Evolutionary conservation across 805 yeast genomes (phyloP).

Genomic region (Tetrapisispora arboricola): DNA sequence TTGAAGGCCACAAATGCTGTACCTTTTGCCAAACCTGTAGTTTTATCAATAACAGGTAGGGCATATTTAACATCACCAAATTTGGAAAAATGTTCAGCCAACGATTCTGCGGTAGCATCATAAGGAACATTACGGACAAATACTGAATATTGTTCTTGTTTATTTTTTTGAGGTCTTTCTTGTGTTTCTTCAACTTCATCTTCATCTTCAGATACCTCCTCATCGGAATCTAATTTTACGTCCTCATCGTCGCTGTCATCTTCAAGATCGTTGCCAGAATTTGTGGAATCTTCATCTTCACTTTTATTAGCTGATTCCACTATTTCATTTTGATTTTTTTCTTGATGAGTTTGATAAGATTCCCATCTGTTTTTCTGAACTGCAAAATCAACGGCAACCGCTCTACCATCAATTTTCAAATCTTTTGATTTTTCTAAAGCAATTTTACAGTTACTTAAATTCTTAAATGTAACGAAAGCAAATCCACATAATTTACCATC

Average conservation of each 20-base stretch:
- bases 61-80: slow-evolving; percentile 91
- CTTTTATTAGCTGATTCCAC: slow-evolving; percentile 24
- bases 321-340: slow-evolving; percentile 24
- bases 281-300: slow-evolving; percentile 19
- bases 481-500: slow-evolving; percentile 91
- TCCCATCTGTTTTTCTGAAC: slow-evolving; percentile 83
- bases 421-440: slow-evolving; percentile 72
- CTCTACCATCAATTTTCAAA: slow-evolving; percentile 76
- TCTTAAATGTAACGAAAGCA: slow-evolving; percentile 88
- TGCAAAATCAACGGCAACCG: slow-evolving; percentile 91
- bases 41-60: slow-evolving; percentile 80
- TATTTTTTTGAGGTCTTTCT: slow-evolving; percentile 36
- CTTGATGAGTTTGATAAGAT: slow-evolving; percentile 37
- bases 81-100: slow-evolving; percentile 63
- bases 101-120: slow-evolving; percentile 75
- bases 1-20: slow-evolving; percentile 89
- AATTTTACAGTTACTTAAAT: slow-evolving; percentile 59
- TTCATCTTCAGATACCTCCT: slow-evolving; percentile 24
- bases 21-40: slow-evolving; percentile 80
- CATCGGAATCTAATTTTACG: slow-evolving; percentile 29
- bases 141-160: slow-evolving; percentile 58
- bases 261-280: slow-evolving; percentile 23
- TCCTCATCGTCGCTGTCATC: slow-evolving; percentile 23
- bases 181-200: slow-evolving; percentile 25
- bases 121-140: slow-evolving; percentile 92